Evolutionary conservation across 805 yeast genomes (phyloP), one percentile per base, ranked within the genome.

Genomic region (Wickerhamiella vanderwaltii): DNA sequence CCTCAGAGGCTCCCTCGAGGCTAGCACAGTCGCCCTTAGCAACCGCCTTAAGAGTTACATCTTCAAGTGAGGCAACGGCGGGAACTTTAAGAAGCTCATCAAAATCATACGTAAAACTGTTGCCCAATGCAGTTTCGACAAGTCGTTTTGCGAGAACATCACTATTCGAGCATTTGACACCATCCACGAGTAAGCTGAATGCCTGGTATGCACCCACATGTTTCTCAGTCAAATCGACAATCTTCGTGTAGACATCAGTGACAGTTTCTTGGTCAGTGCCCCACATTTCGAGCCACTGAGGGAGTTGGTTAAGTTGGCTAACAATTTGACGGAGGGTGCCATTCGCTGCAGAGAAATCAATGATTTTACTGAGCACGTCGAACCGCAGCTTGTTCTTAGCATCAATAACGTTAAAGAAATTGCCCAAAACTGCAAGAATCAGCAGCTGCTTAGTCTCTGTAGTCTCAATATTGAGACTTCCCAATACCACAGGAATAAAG

Each of bases 261-360:
- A 54, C 55, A 34, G 43, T 48, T 13, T 47, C 58, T 11, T 43
- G 50, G 24, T 49, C 43, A 20, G 53, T 41, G 20, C 46, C 44
- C 69, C 69, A 66, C 35, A 54, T 56, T 12, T 43, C 44, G 37
- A 64, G 51, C 68, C 68, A 64, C 43, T 51, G 46, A 26, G 59
- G 55, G 34, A 65, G 52, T 43, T 54, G 53, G 38, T 53, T 50
- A 34, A 65, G 58, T 51, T 66, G 68, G 34, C 64, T 52, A 5
- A 55, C 55, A 26, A 65, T 49, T 46, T 59, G 54, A 35, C 51
- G 50, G 29, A 53, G 39, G 35, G 61, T 51, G 29, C 57, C 57
- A n/a, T 65, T 53, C 26, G 48, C 43, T 9, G 44, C 51, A n/a
- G 66, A 57, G 29, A 59, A 51, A 17, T 56, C 54, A 25, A 65